A percentile compares a stretch with the other conserved stretches of the same genome.
phyloP scores from a whole-genome alignment of 1,139 yeast genomes.

The Sugiyamaella paludigena region DNA sequence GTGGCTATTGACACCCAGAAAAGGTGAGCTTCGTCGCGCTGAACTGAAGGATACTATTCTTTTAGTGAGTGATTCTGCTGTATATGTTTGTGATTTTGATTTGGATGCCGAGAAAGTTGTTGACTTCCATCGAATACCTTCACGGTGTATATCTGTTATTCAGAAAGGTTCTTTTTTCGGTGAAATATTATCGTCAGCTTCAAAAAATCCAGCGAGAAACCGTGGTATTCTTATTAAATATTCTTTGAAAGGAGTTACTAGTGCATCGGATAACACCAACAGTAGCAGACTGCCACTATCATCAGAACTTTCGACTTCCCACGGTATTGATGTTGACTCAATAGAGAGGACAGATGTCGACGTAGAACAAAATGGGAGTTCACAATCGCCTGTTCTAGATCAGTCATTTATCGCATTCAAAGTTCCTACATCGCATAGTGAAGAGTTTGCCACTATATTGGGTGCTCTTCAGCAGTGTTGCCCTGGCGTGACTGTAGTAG shows the following conservation, averaged over 20 bases:
- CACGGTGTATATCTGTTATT: slow-evolving; percentile 15
- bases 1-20: slow-evolving; percentile 26
- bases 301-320: too few relatives aligned
- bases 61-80: slow-evolving; percentile 25
- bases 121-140: slow-evolving; percentile 24
- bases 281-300: not conserved
- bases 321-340: slow-evolving; percentile 6
- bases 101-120: slow-evolving; percentile 24
- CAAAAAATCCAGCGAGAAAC: slow-evolving; percentile 26
- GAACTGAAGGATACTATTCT: slow-evolving; percentile 23
- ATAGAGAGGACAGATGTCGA: slow-evolving; percentile 12
- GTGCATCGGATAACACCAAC: slow-evolving; percentile 10
- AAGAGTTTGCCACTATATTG: slow-evolving; percentile 28
- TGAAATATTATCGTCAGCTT: slow-evolving; percentile 31
- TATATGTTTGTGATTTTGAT: slow-evolving; percentile 29
- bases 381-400: not conserved
- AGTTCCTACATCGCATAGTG: slow-evolving; percentile 26
- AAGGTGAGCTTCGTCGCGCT: slow-evolving; percentile 22
- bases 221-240: slow-evolving; percentile 26
- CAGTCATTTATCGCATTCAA: slow-evolving; percentile 31
- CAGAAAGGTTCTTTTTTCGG: slow-evolving; percentile 27
- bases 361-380: not conserved
- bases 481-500: slow-evolving; percentile 24
- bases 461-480: slow-evolving; percentile 36
- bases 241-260: slow-evolving; percentile 15